Evolutionary conservation across 352 stramenopile genomes (phyloP).

Genomic region (Thalassiosira ordinaria): DNA sequence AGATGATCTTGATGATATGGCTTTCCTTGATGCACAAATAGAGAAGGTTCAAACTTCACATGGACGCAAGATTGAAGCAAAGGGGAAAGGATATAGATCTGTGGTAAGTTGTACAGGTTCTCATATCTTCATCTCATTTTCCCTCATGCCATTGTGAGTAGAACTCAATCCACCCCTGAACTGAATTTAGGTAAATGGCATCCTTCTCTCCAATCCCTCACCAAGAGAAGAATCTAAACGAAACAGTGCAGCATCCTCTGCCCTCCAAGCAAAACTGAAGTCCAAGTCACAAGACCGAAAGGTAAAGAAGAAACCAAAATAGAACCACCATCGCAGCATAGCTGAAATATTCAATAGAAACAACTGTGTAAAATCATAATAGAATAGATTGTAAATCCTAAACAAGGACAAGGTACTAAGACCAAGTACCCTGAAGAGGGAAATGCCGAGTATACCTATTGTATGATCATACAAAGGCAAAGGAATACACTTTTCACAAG

Average conservation of each 20-base stretch:
- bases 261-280: conserved; percentile 74
- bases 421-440: too few relatives aligned
- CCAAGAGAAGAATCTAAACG: conserved; percentile 39
- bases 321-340: too few relatives aligned
- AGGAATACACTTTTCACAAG: too few relatives aligned
- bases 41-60: conserved; percentile 78
- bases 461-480: too few relatives aligned
- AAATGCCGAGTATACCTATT: too few relatives aligned
- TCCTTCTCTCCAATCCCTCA: conserved; percentile 69
- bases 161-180: too few relatives aligned
- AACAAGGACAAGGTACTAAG: too few relatives aligned
- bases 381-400: too few relatives aligned
- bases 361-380: too few relatives aligned
- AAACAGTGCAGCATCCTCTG: conserved; percentile 50
- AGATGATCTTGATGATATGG: conserved; percentile 82
- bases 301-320: conserved; percentile 71
- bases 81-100: conserved; percentile 68
- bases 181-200: conserved; percentile 72
- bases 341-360: too few relatives aligned
- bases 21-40: conserved; percentile 83
- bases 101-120: conserved; percentile 66
- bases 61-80: conserved; percentile 72
- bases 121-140: too few relatives aligned
- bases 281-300: conserved; percentile 62
- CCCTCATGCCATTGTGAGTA: too few relatives aligned